Evolutionary conservation across 2,329 filamentous ascomycete species (phyloP), one percentile per base, ranked within the genome.

Genomic region (Penicillium sp.): DNA sequence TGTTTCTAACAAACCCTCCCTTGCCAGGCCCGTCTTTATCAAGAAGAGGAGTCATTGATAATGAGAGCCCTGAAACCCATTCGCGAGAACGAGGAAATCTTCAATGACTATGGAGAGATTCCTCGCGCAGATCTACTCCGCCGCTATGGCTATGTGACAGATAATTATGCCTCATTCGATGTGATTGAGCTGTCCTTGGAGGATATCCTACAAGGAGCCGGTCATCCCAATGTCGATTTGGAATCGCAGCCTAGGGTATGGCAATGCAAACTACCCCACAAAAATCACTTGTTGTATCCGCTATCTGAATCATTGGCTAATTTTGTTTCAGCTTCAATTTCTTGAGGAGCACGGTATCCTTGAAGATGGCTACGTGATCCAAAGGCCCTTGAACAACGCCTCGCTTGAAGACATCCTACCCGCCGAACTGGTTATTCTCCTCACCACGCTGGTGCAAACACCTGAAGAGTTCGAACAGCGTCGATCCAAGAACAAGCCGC

Each of bases 101-200:
- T 92, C 67, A 96, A 96, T 68, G 92, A 96, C 73, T 96, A 96
- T 60, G 92, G 92, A 0, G 86, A 91, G 5, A 82, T 95, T 3
- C 88, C 91, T 8, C 88, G 89, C 52, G 88, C 89, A 1, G 91
- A 97, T 65, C 78, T 96, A 7, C 80, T 96, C 9, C 81, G 92
- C 29, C 81, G 91, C 12, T 96, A 96, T 62, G 92, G 92, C 15
- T 96, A 96, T 64, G 84, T 91, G n/a, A 93, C 90, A 0, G 75
- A 83, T 23, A 87, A 86, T 58, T 92, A 96, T 62, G 76, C 84
- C 8, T 80, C 86, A 33, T 91, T 91, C 69, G 91, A 96, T 61
- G 90, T 96, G 1, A 87, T 90, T 1, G 92, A 97, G 68, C 73
- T 96, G 27, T 79, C 88, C 0, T 84, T 87, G 74, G 74, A 78